These are phyloP conservation scores for Chaetomium sp. DNA, from an alignment of 2,329 filamentous ascomycete species.

Conservation along the genomic window DNA sequence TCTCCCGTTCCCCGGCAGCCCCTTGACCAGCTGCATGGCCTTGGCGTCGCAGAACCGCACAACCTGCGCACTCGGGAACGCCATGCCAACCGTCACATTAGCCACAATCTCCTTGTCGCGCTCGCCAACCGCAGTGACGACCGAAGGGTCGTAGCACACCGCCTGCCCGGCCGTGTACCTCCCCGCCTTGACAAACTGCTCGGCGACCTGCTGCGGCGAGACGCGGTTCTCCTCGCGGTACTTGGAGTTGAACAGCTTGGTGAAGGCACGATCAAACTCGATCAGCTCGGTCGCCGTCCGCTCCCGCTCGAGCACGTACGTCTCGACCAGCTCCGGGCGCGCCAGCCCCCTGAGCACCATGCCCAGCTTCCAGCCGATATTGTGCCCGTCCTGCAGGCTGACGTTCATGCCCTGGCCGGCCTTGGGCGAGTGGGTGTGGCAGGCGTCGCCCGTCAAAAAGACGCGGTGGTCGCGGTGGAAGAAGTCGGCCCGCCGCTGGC, in stretches of 20 bases:
- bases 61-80: conserved; percentile 60
- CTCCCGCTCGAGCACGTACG: conserved; percentile 56
- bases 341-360: conserved; percentile 51
- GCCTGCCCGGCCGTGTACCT: conserved; percentile 63
- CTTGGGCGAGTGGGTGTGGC: conserved; percentile 68
- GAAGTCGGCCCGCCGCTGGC: conserved; percentile 60
- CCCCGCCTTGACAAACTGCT: conserved; percentile 59
- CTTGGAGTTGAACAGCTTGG: conserved; percentile 54
- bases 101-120: conserved; percentile 26
- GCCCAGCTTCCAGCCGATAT: conserved; percentile 63
- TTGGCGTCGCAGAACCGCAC: conserved; percentile 62
- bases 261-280: conserved; percentile 59
- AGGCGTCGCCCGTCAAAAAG: conserved; percentile 66
- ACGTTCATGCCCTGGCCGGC: conserved; percentile 66
- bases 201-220: conserved; percentile 53
- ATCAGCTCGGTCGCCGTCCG: conserved; percentile 60
- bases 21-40: conserved; percentile 55
- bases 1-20: conserved; percentile 49
- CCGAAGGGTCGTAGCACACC: conserved; percentile 55
- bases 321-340: conserved; percentile 48
- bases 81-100: conserved; percentile 50
- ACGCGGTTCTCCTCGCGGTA: conserved; percentile 42
- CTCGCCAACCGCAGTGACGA: conserved; percentile 43
- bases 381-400: conserved; percentile 63
- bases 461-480: conserved; percentile 61